Base-by-base conservation (phyloP, 768 basidiomycete genomes). In the Panellus pusillus region DNA sequence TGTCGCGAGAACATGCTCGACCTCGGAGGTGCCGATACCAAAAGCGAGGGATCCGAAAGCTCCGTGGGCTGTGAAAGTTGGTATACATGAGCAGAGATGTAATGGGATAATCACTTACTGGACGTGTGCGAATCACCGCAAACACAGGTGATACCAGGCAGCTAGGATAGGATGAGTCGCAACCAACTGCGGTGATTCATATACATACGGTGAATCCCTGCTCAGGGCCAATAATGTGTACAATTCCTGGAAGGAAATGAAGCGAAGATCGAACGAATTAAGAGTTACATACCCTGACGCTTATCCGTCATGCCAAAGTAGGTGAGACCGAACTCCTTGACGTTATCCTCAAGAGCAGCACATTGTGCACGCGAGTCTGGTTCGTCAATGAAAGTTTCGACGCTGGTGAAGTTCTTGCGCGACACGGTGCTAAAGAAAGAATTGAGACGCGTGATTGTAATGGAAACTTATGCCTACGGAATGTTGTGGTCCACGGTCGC, bases 61-160 rank as follows among this genome's bases (percentile, higher is more conserved):
- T 44, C 93, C 93, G 67, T 95, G 93, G 12, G 93, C 89, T 91
- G 54, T 12, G 32, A 40, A 47, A 44, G 15, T 57, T 24, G 39
- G 29, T 41, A 39, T 41, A 29, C 48, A 4, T 9, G 12, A 27
- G 9, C 9, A 57, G 37, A 24, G 24, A 24, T 24, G 48, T 39
- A 8, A 38, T 13, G 14, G 20, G 19, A 15, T 32, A n/a, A 15
- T 12, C 7, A 74, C 86, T 62, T 66, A 90, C 89, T 95, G 37
- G 92, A 91, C 20, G 93, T 94, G 74, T 94, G 93, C 4, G 92
- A 94, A 72, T 94, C 93, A 66, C 93, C 93, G 63, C 93, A 95
- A 47, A 94, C 93, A 64, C 87, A 89, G 32, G 87, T 89, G 42
- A 85, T 87, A 13, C 87, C 87, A 6, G 87, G 87, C 29, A 89